Conservation (phyloP, 768 basidiomycete genomes). For the Rhizopogon roseolus region DNA sequence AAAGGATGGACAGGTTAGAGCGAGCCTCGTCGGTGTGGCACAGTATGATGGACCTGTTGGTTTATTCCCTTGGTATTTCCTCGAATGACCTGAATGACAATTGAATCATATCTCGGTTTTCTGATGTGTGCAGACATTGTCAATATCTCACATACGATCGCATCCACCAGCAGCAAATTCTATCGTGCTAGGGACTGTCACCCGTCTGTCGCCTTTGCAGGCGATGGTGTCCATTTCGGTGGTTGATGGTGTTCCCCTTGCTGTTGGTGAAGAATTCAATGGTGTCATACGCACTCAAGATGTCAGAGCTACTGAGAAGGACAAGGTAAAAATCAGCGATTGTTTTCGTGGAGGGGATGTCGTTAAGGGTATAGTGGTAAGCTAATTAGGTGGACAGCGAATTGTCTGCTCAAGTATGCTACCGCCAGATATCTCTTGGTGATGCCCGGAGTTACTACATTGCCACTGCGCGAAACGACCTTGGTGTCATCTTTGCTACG, state of each 20-base stretch:
- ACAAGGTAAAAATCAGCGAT: constrained; percentile 83
- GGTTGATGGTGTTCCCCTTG: constrained; percentile 81
- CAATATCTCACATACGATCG: constrained; percentile 62
- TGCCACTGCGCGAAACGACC: constrained; percentile 84
- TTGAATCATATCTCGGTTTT: neutral
- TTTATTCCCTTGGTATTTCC: constrained; percentile 26
- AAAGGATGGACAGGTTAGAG: constrained; percentile 58
- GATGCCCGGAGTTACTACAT: constrained; percentile 91
- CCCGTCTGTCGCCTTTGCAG: constrained; percentile 78
- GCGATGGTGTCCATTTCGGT: constrained; percentile 81
- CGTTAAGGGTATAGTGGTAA: constrained; percentile 79
- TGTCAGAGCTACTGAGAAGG: constrained; percentile 86
- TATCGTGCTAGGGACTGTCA: constrained; percentile 77
- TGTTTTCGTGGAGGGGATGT: constrained; percentile 93
- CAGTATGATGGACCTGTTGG: constrained; percentile 62
- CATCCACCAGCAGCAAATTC: constrained; percentile 72
- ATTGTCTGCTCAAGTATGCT: constrained; percentile 3
- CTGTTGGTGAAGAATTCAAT: constrained; percentile 81
- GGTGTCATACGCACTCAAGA: constrained; percentile 89
- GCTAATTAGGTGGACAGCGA: constrained; percentile 19
- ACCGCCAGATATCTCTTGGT: constrained; percentile 76
- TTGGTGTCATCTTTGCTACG: constrained; percentile 88
- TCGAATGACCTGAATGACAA: constrained; percentile 14
- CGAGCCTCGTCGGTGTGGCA: constrained; percentile 67
- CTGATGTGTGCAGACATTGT: constrained; percentile 41